phyloP scores from a whole-genome alignment of 1,284 basidiomycete species.

The Apiotrichum akiyoshidainum region DNA sequence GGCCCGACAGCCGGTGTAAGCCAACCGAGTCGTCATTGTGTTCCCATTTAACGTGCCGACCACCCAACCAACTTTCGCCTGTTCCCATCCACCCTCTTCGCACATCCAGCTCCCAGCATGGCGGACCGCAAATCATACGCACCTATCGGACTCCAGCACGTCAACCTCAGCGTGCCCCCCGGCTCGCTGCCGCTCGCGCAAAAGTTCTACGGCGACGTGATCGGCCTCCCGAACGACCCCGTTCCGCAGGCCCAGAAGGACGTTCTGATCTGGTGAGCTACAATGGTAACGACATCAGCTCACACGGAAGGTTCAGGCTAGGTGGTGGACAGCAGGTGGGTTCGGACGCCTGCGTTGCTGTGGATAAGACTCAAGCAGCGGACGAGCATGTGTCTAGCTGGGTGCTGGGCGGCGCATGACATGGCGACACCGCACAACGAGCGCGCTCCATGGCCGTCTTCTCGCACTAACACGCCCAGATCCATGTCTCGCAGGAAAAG shows the following conservation, averaged over 20 bases:
- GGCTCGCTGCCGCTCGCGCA: conserved; percentile 41
- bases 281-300: too few relatives aligned
- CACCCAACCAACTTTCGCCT: too few relatives aligned
- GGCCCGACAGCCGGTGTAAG: too few relatives aligned
- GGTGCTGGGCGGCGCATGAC: too few relatives aligned
- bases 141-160: conserved; percentile 40
- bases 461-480: conserved; percentile 13
- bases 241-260: conserved; percentile 41
- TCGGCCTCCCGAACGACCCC: conserved; percentile 39
- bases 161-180: conserved; percentile 44
- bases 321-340: conserved; percentile 41
- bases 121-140: conserved; percentile 14
- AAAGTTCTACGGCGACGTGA: conserved; percentile 45
- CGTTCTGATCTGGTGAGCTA: conserved; percentile 36
- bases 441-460: too few relatives aligned
- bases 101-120: too few relatives aligned
- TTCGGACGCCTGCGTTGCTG: not conserved
- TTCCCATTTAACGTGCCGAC: too few relatives aligned
- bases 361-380: not conserved
- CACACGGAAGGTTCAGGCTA: conserved; percentile 33
- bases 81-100: too few relatives aligned
- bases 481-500: conserved; percentile 39
- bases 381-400: too few relatives aligned
- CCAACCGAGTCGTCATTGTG: too few relatives aligned
- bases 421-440: too few relatives aligned